These are phyloP conservation scores for Wickerhamiella spandovensis DNA, from an alignment of 805 yeast species.

Conservation along the genomic window DNA sequence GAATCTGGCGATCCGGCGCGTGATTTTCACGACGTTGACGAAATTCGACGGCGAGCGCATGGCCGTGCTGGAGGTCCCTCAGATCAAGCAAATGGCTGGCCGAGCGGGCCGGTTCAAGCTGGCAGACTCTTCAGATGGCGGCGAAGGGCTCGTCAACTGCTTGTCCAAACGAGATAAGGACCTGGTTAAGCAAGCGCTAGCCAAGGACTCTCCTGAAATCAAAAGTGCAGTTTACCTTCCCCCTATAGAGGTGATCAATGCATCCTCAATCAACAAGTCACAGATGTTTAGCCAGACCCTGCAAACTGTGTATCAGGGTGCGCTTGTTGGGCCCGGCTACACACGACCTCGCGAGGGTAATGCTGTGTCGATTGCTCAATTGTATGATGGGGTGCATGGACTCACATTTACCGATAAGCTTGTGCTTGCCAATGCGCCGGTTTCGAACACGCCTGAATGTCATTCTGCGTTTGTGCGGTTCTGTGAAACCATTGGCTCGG, in stretches of 20 bases:
- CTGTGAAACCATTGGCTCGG: slow-evolving; percentile 41
- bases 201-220: slow-evolving; percentile 22
- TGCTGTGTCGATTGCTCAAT: slow-evolving; percentile 30
- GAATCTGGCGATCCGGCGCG: slow-evolving; percentile 68
- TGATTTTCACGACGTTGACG: slow-evolving; percentile 52
- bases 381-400: slow-evolving; percentile 32
- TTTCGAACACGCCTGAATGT: slow-evolving; percentile 26
- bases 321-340: slow-evolving; percentile 3
- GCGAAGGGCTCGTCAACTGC: slow-evolving; percentile 14
- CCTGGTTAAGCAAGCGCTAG: slow-evolving; percentile 9
- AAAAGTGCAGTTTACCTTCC: slow-evolving; percentile 69
- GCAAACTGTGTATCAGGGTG: slow-evolving; percentile 29
- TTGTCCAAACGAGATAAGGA: slow-evolving; percentile 1
- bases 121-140: slow-evolving; percentile 34
- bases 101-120: slow-evolving; percentile 76
- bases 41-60: slow-evolving; percentile 58
- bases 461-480: slow-evolving; percentile 34
- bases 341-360: slow-evolving; percentile 19
- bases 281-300: slow-evolving; percentile 36
- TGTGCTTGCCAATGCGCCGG: slow-evolving; percentile 49
- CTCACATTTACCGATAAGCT: slow-evolving; percentile 45
- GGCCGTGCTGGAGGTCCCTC: slow-evolving; percentile 40
- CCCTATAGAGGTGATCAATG: slow-evolving; percentile 55
- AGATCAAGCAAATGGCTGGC: slow-evolving; percentile 87
- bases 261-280: slow-evolving; percentile 44